phyloP scores from a whole-genome alignment of 371 early-diverging fungal species.

The Batkoa obscura region DNA sequence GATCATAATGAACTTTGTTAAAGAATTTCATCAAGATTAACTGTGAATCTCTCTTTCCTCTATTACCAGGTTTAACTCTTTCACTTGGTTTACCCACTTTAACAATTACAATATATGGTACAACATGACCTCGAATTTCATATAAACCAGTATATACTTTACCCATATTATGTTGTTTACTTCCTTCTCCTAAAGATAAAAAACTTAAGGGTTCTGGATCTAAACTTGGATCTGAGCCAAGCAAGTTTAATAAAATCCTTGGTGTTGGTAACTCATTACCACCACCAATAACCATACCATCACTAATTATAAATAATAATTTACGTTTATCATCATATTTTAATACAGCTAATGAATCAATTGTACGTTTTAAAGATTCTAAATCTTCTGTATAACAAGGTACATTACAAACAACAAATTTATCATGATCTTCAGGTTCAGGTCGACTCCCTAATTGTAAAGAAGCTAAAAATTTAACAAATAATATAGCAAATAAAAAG shows the following conservation, averaged over 20 bases:
- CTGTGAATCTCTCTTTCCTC: slow-evolving; percentile 99
- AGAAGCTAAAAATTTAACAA: slow-evolving; percentile 82
- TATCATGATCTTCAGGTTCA: slow-evolving; percentile 67
- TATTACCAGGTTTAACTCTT: slow-evolving; percentile 76
- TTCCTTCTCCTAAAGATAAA: slow-evolving; percentile 80
- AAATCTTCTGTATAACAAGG: slow-evolving; percentile 97
- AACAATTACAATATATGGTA: slow-evolving; percentile 87
- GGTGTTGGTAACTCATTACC: slow-evolving; percentile 97
- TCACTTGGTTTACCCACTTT: slow-evolving; percentile 79
- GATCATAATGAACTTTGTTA: slow-evolving; percentile 87
- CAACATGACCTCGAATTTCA: slow-evolving; percentile 67
- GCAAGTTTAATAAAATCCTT: slow-evolving; percentile 84
- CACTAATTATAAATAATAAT: slow-evolving; percentile 78
- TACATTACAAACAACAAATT: slow-evolving; percentile 83
- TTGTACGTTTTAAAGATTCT: slow-evolving; percentile 77
- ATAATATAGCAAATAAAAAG: slow-evolving; percentile 60
- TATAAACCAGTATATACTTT: slow-evolving; percentile 97
- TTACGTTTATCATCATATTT: slow-evolving; percentile 91
- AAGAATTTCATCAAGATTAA: slow-evolving; percentile 97
- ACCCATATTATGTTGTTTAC: slow-evolving; percentile 84
- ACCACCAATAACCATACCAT: slow-evolving; percentile 86
- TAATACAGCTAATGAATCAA: slow-evolving; percentile 85
- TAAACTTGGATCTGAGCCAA: slow-evolving; percentile 71
- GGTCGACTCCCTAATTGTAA: slow-evolving; percentile 54
- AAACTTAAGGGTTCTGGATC: slow-evolving; percentile 86